Conservation (phyloP, 2,329 filamentous ascomycete genomes). For the Fusarium graminum region DNA sequence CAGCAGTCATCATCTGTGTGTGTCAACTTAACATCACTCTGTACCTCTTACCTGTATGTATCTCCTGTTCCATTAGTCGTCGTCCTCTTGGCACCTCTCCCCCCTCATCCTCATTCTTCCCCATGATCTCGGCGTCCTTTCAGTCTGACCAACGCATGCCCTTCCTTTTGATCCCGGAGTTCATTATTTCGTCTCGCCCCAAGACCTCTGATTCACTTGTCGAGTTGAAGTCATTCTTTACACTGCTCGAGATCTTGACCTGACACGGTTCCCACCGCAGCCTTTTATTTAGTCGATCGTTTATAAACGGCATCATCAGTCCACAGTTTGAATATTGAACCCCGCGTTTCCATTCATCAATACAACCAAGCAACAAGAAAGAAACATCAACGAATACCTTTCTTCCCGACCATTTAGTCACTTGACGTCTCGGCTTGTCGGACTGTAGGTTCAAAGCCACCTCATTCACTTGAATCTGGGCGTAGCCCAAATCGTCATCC, state of each 20-base stretch:
- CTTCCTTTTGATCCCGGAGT: conserved; percentile 12
- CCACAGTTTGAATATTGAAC: conserved; percentile 25
- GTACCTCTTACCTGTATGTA: conserved; percentile 38
- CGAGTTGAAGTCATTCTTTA: background rate
- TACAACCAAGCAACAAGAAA: conserved; percentile 1
- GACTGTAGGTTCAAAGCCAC: background rate
- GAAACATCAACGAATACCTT: background rate
- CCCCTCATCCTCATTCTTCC: background rate
- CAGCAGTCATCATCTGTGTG: conserved; percentile 17
- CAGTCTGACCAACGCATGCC: conserved; percentile 22
- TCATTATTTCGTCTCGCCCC: conserved; percentile 15
- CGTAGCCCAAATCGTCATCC: conserved; percentile 26
- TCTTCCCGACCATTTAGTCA: background rate
- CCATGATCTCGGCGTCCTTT: background rate
- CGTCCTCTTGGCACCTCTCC: conserved; percentile 13
- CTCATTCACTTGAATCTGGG: conserved; percentile 11
- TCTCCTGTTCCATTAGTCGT: conserved; percentile 22
- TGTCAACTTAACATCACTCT: conserved; percentile 20
- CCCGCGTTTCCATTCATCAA: conserved; percentile 35
- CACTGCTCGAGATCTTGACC: background rate
- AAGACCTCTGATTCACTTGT: conserved; percentile 8
- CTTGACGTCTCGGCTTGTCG: background rate
- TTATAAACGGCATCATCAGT: conserved; percentile 15
- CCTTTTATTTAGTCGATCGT: conserved; percentile 3
- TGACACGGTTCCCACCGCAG: conserved; percentile 5